Evolutionary conservation across 2,329 filamentous ascomycete species (phyloP).

Genomic region (Exophiala phaeomuriformis): DNA sequence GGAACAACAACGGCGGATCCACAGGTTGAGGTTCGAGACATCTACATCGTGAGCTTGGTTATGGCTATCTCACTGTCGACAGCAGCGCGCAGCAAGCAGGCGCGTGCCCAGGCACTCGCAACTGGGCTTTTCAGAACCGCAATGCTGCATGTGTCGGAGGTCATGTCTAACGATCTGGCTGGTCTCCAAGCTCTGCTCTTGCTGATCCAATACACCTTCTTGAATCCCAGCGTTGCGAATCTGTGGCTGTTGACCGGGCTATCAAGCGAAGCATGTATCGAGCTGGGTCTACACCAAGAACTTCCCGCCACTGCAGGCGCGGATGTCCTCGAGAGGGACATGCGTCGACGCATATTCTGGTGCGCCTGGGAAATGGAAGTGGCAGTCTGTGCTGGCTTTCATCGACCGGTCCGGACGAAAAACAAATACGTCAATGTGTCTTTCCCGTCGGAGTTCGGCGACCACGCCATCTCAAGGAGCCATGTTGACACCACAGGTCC

Average conservation of each 20-base stretch:
- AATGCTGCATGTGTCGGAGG: slow-evolving; percentile 3
- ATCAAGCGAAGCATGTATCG: slow-evolving; percentile 75
- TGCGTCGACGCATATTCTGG: slow-evolving; percentile 68
- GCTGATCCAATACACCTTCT: slow-evolving; percentile 78
- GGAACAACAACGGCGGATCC: not conserved
- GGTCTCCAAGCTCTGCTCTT: slow-evolving; percentile 83
- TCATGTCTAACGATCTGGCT: slow-evolving; percentile 6
- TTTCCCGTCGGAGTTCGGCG: slow-evolving; percentile 3
- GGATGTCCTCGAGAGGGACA: slow-evolving; percentile 63
- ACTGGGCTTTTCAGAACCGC: slow-evolving; percentile 5
- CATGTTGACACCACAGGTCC: not conserved
- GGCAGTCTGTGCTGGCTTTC: slow-evolving; percentile 3
- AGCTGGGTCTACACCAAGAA: slow-evolving; percentile 88
- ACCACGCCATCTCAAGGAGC: not conserved
- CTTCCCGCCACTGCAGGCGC: slow-evolving; percentile 62
- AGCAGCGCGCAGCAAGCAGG: slow-evolving; percentile 7
- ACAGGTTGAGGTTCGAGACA: not conserved
- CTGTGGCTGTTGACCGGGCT: slow-evolving; percentile 91
- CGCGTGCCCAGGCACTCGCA: slow-evolving; percentile 2
- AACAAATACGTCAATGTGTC: slow-evolving; percentile 6
- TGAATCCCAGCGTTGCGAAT: slow-evolving; percentile 85
- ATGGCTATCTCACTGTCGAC: slow-evolving; percentile 13
- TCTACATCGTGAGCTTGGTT: slow-evolving; percentile 6
- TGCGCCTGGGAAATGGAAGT: slow-evolving; percentile 13
- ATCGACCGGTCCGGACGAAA: slow-evolving; percentile 1